phyloP scores from a whole-genome alignment of 2,329 filamentous ascomycete genomes.

The Samsoniella hepiali region DNA sequence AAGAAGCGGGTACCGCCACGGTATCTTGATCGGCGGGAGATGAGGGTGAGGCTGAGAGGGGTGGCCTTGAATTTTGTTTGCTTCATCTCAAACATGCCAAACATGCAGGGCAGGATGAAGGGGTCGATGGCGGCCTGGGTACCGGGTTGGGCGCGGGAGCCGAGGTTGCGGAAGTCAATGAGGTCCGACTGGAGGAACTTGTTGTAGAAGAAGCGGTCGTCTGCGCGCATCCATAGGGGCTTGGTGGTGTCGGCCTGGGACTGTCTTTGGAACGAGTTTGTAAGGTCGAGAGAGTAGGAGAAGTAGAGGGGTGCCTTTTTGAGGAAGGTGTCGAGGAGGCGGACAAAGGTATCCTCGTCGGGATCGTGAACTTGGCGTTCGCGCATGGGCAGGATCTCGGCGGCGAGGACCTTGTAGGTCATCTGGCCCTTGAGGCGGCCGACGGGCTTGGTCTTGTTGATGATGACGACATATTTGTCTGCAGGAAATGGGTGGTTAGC shows the following conservation, averaged over 20 bases:
- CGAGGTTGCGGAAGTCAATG: constrained; percentile 75
- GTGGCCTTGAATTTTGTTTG: constrained; percentile 82
- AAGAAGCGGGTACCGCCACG: constrained; percentile 92
- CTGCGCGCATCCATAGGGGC: constrained; percentile 86
- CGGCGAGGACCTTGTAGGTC: constrained; percentile 88
- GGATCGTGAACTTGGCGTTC: constrained; percentile 87
- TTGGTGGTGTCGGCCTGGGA: constrained; percentile 66
- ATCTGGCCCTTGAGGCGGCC: constrained; percentile 92
- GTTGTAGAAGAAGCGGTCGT: constrained; percentile 99
- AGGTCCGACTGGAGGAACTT: constrained; percentile 86
- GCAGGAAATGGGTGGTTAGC: constrained; percentile 16
- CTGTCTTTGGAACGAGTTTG: constrained; percentile 94
- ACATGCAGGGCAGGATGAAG: constrained; percentile 93
- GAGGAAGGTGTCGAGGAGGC: constrained; percentile 76
- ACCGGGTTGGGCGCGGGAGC: constrained; percentile 60
- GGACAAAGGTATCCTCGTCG: constrained; percentile 90
- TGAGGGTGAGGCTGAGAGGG: constrained; percentile 78
- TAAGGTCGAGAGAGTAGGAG: constrained; percentile 94
- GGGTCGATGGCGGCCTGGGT: constrained; percentile 78
- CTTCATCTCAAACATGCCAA: constrained; percentile 90
- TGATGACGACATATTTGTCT: constrained; percentile 96
- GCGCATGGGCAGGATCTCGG: constrained; percentile 90
- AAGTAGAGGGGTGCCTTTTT: constrained; percentile 92
- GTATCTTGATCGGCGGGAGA: constrained; percentile 84
- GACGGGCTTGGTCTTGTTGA: constrained; percentile 89